These are phyloP conservation scores for Gaertneriomyces sp. DNA, from an alignment of 192 early-diverging fungal species.

Conservation along the genomic window DNA sequence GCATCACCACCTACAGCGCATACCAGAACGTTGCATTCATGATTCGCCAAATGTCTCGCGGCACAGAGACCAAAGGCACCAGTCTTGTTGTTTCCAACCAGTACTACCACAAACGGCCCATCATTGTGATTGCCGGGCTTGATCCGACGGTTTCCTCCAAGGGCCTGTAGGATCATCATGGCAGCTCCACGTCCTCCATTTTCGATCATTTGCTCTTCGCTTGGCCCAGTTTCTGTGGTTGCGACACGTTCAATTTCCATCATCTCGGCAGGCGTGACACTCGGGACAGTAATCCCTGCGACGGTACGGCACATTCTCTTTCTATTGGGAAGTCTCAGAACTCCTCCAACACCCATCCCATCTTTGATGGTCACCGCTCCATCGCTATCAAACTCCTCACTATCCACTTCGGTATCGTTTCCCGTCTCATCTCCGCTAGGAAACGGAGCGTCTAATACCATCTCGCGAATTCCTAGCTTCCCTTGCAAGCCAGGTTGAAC, in stretches of 20 bases:
- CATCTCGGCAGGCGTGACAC: constrained; percentile 63
- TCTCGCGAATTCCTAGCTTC: constrained; percentile 57
- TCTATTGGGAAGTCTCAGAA: not conserved
- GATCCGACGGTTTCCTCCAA: constrained; percentile 74
- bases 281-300: constrained; percentile 53
- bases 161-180: constrained; percentile 66
- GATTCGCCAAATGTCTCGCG: constrained; percentile 75
- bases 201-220: constrained; percentile 70
- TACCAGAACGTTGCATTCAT: constrained; percentile 65
- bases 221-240: constrained; percentile 62
- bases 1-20: constrained; percentile 40
- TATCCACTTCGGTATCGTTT: constrained; percentile 49
- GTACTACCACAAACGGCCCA: constrained; percentile 64
- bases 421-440: constrained; percentile 44
- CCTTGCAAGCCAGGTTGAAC: constrained; percentile 27
- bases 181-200: constrained; percentile 72
- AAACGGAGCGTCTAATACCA: constrained; percentile 56
- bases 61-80: constrained; percentile 70
- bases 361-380: constrained; percentile 1
- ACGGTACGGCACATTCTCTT: constrained; percentile 13
- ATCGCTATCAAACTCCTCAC: constrained; percentile 39
- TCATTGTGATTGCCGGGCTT: constrained; percentile 73
- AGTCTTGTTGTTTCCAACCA: constrained; percentile 71
- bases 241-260: constrained; percentile 58
- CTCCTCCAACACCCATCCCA: constrained; percentile 17